Base-by-base conservation (phyloP, 2,329 filamentous ascomycete species). In the Myriosclerotinia curreyana region DNA sequence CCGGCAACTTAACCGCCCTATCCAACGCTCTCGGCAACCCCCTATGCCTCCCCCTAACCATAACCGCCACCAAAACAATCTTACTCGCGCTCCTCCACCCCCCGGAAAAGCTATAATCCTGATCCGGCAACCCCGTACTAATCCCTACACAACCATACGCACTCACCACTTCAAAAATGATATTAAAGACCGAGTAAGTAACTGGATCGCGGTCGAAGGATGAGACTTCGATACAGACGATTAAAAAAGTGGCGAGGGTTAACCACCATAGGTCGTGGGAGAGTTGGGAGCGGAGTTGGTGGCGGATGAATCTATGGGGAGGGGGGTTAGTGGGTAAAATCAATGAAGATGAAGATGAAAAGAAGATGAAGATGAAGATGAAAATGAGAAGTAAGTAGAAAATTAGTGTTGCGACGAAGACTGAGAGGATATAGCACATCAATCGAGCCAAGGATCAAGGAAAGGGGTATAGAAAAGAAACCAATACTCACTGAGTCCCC, bases 261-360 rank as follows among this genome's bases (percentile, higher is more conserved):
- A 89, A 82, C 77, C 81, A 85, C 86, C 86, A 89, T 20, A 89
- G 77, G 70, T 89, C 87, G 72, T 89, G 85, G 38, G 84, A 83
- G 2, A 89, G 79, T 72, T 89, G 86, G 7, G 82, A 81, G n/a
- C 84, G 82, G 28, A 88, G 77, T 71, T 89, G 85, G 66, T 71
- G 71, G 3, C 56, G 63, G 17, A 74, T 62, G 63, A 74, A 74
- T 34, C 69, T 42, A 42, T 42, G n/a, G 61, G 55, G 55, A 8
- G 58, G 48, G 25, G 46, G 46, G 12, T 38, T 38, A 12, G 12
- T 38, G 36, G n/a, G n/a, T n/a, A n/a, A n/a, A n/a, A n/a, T n/a
- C n/a, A n/a, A n/a, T n/a, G n/a, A n/a, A n/a, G n/a, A n/a, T 38
- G 36, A 38, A 38, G 36, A 38, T 11, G 36, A 31, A 36, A 49